phyloP scores from a whole-genome alignment of 2,329 filamentous ascomycete genomes.

The Claviceps purpurea region DNA sequence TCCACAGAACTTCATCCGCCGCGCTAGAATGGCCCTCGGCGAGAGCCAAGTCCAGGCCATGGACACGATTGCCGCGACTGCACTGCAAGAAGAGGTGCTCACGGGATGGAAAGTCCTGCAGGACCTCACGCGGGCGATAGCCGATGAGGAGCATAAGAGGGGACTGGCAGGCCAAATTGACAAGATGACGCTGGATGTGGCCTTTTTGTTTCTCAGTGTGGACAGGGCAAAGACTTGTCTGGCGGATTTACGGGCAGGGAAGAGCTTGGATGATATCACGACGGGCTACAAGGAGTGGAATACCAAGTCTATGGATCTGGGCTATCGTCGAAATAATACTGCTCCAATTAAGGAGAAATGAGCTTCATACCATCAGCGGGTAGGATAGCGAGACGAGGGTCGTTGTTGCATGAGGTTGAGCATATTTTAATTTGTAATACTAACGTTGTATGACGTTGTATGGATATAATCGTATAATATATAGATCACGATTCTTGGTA shows the following conservation, averaged over 20 bases:
- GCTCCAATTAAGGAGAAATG: too few species aligned
- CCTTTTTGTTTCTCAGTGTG: slow-evolving; percentile 33
- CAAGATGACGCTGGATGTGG: slow-evolving; percentile 15
- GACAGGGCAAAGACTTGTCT: slow-evolving; percentile 32
- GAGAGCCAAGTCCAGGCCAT: slow-evolving; percentile 30
- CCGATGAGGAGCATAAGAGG: slow-evolving; percentile 20
- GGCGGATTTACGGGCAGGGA: slow-evolving; percentile 30
- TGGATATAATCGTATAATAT: too few species aligned
- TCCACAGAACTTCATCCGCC: slow-evolving; percentile 39
- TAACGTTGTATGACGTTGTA: too few species aligned
- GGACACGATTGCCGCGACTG: slow-evolving; percentile 18
- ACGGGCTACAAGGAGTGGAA: slow-evolving; percentile 4
- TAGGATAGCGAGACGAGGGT: too few species aligned
- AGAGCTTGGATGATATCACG: slow-evolving; percentile 17
- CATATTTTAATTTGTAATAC: too few species aligned
- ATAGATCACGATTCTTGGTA: too few species aligned
- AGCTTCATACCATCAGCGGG: too few species aligned
- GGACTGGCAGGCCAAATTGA: slow-evolving; percentile 25
- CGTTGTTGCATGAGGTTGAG: too few species aligned
- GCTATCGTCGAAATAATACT: not conserved
- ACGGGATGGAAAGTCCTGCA: slow-evolving; percentile 21
- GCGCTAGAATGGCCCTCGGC: slow-evolving; percentile 46
- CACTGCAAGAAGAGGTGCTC: slow-evolving; percentile 13
- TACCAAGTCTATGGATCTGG: slow-evolving; percentile 2
- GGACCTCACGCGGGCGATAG: slow-evolving; percentile 17